A percentile compares a stretch with the other conserved stretches of the same genome.
These are phyloP conservation scores for Mycena floridula DNA, from an alignment of 768 basidiomycete species.

Conservation along the genomic window DNA sequence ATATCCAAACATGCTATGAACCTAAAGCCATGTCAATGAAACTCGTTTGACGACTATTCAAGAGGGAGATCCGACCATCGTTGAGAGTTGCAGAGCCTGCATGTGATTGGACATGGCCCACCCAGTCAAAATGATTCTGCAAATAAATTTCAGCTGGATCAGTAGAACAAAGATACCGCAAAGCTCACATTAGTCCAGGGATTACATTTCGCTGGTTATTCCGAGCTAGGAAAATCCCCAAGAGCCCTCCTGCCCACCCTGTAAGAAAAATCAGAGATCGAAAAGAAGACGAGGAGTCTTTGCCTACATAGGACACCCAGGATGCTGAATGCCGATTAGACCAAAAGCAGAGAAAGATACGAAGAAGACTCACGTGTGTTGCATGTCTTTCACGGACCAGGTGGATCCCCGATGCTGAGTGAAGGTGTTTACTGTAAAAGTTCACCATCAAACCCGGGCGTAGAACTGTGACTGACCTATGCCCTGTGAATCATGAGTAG, in stretches of 20 bases:
- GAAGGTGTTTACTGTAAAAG: constrained; percentile 74
- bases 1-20: constrained; percentile 80
- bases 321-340: no score
- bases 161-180: constrained; percentile 1
- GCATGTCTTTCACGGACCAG: constrained; percentile 94
- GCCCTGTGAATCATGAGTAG: constrained; percentile 30
- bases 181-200: constrained; percentile 68
- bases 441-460: background rate
- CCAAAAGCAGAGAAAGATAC: constrained; percentile 4
- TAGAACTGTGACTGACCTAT: constrained; percentile 36
- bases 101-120: constrained; percentile 92
- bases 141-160: background rate
- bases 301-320: constrained; percentile 66
- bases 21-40: constrained; percentile 30
- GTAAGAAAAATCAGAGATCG: constrained; percentile 5
- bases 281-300: background rate
- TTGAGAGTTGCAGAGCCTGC: constrained; percentile 80
- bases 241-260: constrained; percentile 93
- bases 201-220: constrained; percentile 82
- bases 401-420: constrained; percentile 78
- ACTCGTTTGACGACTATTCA: no score
- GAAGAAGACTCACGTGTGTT: constrained; percentile 66
- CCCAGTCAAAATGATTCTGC: constrained; percentile 82
- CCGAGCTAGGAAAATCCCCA: constrained; percentile 78
- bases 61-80: constrained; percentile 57